phyloP scores from a whole-genome alignment of 441 rosid species.

The Populus hybrid region DNA sequence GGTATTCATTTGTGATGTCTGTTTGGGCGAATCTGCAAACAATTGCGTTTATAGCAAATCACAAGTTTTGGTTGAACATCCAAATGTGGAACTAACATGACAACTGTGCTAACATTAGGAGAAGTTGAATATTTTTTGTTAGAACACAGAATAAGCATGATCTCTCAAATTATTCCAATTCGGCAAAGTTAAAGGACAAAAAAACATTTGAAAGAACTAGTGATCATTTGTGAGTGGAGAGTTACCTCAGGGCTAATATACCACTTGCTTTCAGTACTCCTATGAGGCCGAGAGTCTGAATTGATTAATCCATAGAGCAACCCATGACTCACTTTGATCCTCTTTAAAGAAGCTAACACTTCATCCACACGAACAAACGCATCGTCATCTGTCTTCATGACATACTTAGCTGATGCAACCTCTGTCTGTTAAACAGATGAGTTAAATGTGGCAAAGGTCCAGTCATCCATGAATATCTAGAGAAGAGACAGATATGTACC shows the following conservation, averaged over 20 bases:
- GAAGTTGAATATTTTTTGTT: background rate
- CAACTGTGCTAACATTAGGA: background rate
- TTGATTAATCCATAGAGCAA: constrained; percentile 88
- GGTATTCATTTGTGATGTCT: background rate
- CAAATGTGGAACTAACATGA: background rate
- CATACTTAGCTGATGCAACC: constrained; percentile 74
- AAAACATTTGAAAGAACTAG: background rate
- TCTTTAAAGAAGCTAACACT: constrained; percentile 60
- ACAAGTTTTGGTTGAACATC: background rate
- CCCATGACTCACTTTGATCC: constrained; percentile 54
- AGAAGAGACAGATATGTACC: constrained; percentile 50
- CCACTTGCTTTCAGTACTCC: constrained; percentile 93
- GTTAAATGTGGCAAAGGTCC: constrained; percentile 8
- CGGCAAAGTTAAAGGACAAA: background rate
- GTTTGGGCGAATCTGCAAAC: background rate
- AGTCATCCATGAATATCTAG: background rate
- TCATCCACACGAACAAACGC: constrained; percentile 95
- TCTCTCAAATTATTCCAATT: background rate
- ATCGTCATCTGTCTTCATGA: constrained; percentile 98
- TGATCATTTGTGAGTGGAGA: constrained; percentile 5
- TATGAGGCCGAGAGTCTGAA: constrained; percentile 80
- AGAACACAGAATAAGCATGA: background rate
- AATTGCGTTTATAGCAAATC: background rate
- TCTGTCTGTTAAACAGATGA: constrained; percentile 55
- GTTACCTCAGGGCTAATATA: constrained; percentile 79